Evolutionary conservation across 257 asterid genomes (phyloP).

Genomic region (Vinca minor): DNA sequence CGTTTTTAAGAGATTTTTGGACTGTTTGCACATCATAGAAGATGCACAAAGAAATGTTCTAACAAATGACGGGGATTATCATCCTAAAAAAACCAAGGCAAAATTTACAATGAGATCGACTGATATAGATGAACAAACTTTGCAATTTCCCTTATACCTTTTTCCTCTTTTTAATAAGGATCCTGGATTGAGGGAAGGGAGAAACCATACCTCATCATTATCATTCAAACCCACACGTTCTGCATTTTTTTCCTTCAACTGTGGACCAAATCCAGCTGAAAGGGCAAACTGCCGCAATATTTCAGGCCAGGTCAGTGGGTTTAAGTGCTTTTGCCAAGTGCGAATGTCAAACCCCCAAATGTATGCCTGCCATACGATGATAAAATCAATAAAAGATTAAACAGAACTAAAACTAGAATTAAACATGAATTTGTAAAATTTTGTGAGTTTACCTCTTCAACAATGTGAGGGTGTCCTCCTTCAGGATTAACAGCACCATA

Average conservation of each 20-base stretch:
- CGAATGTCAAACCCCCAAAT: conserved; percentile 94
- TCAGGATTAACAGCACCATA: conserved; percentile 89
- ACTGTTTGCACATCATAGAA: neutral
- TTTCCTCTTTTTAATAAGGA: too few relatives aligned
- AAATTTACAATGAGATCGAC: too few relatives aligned
- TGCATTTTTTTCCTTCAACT: conserved; percentile 55
- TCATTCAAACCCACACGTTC: conserved; percentile 48
- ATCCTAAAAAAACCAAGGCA: too few relatives aligned
- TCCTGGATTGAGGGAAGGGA: neutral
- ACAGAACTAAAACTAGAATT: neutral
- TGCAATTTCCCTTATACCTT: too few relatives aligned
- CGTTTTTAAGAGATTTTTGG: neutral
- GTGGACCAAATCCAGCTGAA: conserved; percentile 95
- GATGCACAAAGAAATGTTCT: neutral
- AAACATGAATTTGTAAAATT: neutral
- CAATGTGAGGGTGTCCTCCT: conserved; percentile 97
- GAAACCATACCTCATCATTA: conserved; percentile 60
- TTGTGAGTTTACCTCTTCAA: conserved; percentile 75
- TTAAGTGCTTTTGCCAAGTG: conserved; percentile 84
- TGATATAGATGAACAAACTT: too few relatives aligned
- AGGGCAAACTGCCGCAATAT: conserved; percentile 86
- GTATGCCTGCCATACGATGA: conserved; percentile 56
- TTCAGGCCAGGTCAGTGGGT: conserved; percentile 94
- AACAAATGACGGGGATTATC: too few relatives aligned
- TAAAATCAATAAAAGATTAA: conserved; percentile 17